Conservation (phyloP, 108 stramenopile genomes). For the Pseudonitzschia multiseries region DNA sequence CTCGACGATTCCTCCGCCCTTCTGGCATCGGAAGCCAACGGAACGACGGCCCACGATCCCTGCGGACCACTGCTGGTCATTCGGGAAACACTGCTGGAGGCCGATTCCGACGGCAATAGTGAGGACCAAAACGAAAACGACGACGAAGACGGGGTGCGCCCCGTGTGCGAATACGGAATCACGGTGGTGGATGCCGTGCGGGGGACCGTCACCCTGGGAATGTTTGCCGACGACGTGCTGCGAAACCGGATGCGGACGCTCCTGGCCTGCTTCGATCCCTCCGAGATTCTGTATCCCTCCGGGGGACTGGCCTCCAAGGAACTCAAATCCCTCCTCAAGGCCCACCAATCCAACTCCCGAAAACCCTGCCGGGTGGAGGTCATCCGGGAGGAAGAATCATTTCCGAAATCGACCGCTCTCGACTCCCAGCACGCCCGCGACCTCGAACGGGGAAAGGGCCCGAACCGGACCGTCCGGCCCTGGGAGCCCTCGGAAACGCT, state of each 20-base stretch:
- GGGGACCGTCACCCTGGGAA: conserved; percentile 87
- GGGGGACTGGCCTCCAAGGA: conserved; percentile 20
- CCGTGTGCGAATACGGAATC: conserved; percentile 92
- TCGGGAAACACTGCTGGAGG: conserved; percentile 56
- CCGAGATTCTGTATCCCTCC: conserved; percentile 63
- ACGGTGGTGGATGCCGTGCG: conserved; percentile 89
- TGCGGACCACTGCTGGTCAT: conserved; percentile 83
- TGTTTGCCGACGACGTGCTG: conserved; percentile 95
- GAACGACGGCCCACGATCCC: conserved; percentile 15
- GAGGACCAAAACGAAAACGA: conserved; percentile 7
- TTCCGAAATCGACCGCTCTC: conserved; percentile 78
- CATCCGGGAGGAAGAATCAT: conserved; percentile 47
- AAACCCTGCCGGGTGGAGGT: conserved; percentile 49
- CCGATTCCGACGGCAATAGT: not conserved
- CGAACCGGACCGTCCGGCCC: conserved; percentile 52
- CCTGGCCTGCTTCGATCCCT: conserved; percentile 74
- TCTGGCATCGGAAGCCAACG: conserved; percentile 22
- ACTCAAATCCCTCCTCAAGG: conserved; percentile 20
- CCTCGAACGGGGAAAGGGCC: conserved; percentile 42
- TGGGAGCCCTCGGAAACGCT: conserved; percentile 82
- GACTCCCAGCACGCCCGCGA: conserved; percentile 47
- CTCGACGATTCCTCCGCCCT: conserved; percentile 74
- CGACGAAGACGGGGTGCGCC: conserved; percentile 43
- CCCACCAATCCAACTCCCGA: conserved; percentile 1
- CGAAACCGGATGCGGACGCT: conserved; percentile 93